Percentiles rank a stretch among this genome's conserved stretches.
phyloP scores from a whole-genome alignment of 192 early-diverging fungal genomes.

The Jimgerdemannia flammicorona region DNA sequence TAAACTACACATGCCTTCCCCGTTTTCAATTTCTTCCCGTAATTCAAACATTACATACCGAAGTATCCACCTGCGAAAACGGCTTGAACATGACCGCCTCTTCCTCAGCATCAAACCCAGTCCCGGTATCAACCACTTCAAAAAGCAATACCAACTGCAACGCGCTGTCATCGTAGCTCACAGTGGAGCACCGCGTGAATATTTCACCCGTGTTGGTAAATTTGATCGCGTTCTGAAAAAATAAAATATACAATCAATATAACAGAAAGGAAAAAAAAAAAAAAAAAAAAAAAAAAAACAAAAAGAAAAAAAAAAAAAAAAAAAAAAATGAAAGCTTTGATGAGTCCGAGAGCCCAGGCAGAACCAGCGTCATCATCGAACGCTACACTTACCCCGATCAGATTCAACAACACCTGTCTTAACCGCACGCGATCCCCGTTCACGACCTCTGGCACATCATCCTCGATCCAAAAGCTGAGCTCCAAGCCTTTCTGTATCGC shows the following conservation, averaged over 20 bases:
- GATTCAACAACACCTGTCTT: conserved; percentile 75
- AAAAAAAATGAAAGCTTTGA: neutral
- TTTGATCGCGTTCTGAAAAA: conserved; percentile 72
- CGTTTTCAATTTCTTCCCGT: neutral
- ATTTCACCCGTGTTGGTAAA: conserved; percentile 76
- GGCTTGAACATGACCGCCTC: conserved; percentile 73
- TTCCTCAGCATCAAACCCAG: conserved; percentile 73
- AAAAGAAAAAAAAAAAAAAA: conserved; percentile 1
- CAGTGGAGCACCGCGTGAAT: conserved; percentile 49
- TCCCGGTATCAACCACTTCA: conserved; percentile 75
- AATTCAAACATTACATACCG: conserved; percentile 28
- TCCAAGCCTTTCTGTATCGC: conserved; percentile 68
- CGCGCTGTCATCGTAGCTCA: conserved; percentile 17
- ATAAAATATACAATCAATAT: neutral
- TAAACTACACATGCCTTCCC: neutral
- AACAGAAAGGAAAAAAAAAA: conserved; percentile 2
- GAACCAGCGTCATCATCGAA: neutral
- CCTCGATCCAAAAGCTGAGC: conserved; percentile 63
- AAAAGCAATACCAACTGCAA: conserved; percentile 54
- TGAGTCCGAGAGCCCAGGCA: neutral
- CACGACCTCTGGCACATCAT: conserved; percentile 65
- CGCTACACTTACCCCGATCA: conserved; percentile 58
- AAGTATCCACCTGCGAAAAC: conserved; percentile 79
- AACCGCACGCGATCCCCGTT: conserved; percentile 73
- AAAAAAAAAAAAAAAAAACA: neutral